A percentile compares a stretch with the other conserved stretches of the same genome.
Conservation (phyloP, 345 rosid genomes). For the Syzygium aqueum region DNA sequence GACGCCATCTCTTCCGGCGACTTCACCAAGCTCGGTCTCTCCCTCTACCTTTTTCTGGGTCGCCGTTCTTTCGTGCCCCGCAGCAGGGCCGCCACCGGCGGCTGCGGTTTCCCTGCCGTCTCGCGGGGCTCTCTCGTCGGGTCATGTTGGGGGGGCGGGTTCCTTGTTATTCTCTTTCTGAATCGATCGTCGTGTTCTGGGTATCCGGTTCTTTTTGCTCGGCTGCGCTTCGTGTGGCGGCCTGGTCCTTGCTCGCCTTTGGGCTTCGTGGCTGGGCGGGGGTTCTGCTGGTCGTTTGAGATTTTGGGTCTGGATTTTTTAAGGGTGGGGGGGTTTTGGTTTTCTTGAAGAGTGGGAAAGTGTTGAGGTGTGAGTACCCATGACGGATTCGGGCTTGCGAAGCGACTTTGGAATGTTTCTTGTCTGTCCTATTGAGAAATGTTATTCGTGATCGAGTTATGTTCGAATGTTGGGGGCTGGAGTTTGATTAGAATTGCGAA, state of each 20-base stretch:
- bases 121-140: neutral
- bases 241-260: neutral
- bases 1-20: slow-evolving; percentile 86
- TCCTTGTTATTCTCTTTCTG: neutral
- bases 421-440: neutral
- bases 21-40: slow-evolving; percentile 80
- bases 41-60: neutral
- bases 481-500: neutral
- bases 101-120: neutral
- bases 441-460: neutral
- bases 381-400: neutral
- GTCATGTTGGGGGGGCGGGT: neutral
- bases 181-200: neutral
- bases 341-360: neutral
- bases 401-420: neutral
- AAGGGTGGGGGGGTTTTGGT: neutral
- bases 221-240: neutral
- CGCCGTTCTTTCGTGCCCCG: neutral
- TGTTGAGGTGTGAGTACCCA: neutral
- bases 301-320: neutral
- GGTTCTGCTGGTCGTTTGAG: too few relatives aligned
- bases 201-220: neutral
- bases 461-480: neutral
- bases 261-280: too few relatives aligned
- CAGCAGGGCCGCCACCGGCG: too few relatives aligned